A percentile compares a stretch with the other conserved stretches of the same genome.
Conservation (phyloP, 768 basidiomycete species). For the Rhizopogon rudus region DNA sequence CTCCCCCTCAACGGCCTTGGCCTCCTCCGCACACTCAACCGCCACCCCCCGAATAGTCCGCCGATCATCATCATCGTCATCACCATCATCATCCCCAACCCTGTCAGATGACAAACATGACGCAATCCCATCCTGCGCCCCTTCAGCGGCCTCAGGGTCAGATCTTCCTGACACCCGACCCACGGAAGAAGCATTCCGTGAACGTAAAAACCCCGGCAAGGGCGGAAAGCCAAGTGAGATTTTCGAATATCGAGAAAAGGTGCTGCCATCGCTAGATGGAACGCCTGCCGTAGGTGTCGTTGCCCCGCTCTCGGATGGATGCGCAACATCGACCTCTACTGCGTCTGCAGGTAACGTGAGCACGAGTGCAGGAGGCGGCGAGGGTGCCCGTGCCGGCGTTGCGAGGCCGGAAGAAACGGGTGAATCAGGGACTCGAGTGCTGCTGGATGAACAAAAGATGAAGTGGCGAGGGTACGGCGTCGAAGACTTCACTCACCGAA, state of each 20-base stretch:
- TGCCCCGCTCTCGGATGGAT: constrained; percentile 49
- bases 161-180: constrained; percentile 19
- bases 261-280: constrained; percentile 24
- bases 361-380: constrained; percentile 9
- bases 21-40: constrained; percentile 9
- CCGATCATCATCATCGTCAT: constrained; percentile 37
- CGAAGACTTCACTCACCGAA: constrained; percentile 35
- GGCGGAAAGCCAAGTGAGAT: constrained; percentile 51
- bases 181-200: constrained; percentile 49
- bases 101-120: constrained; percentile 6
- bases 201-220: constrained; percentile 58
- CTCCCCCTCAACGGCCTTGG: no score
- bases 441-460: constrained; percentile 12
- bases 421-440: constrained; percentile 15
- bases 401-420: constrained; percentile 16
- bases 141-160: constrained; percentile 16
- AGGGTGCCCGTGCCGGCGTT: constrained; percentile 16
- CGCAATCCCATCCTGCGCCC: constrained; percentile 12
- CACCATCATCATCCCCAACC: constrained; percentile 30
- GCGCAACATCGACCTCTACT: constrained; percentile 22
- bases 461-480: neutral
- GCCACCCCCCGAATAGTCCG: constrained; percentile 30
- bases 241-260: constrained; percentile 35
- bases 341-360: constrained; percentile 14
- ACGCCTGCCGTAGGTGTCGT: constrained; percentile 48